Evolutionary conservation across 2,329 filamentous ascomycete genomes (phyloP), one percentile per base, ranked within the genome.

Genomic region (Dactylellina haptotyla): DNA sequence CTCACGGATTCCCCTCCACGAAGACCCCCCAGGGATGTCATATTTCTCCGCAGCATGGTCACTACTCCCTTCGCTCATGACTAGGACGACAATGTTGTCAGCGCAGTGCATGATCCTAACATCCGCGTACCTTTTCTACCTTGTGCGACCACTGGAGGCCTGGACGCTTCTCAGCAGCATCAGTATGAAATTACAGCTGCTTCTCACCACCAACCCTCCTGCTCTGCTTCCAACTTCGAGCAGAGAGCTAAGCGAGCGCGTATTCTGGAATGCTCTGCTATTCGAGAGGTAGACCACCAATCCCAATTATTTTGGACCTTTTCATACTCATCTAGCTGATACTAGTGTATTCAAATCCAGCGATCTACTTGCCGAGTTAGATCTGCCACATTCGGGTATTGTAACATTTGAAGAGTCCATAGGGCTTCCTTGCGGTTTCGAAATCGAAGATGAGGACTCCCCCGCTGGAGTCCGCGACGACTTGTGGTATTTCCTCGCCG

Each of bases 1-100:
- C 78, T 91, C 90, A 2, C 85, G 88, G 65, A 86, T 91, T 39
- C 84, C 89, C 6, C 85, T 86, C 0, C 86, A 88, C 50, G 87
- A 90, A 70, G 89, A 92, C 64, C 87, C 90, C 4, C 91, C 91
- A 0, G 91, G 91, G 0, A 82, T 93, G 75, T 86, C 89, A 76
- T 94, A 92, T 80, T 95, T 94, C 78, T 89, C 90, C 1, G 89
- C 90, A 18, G 91, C 91, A 1, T 94, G 91, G 91, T 86, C 86
- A 6, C 83, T 94, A 43, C 83, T 95, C 14, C 91, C 91, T 1
- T 88, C 88, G 4, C 86, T 94, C 79, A 92, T 93, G 88, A 92
- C 90, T 3, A 85, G 89, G 53, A 94, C 92, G 79, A 91, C 88
- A 26, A 89, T 93, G 32, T 83, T 92, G 25, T 89, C 90, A 4